These are phyloP conservation scores for Discostella pseudostelligera DNA, from an alignment of 108 stramenopile species.

Conservation along the genomic window DNA sequence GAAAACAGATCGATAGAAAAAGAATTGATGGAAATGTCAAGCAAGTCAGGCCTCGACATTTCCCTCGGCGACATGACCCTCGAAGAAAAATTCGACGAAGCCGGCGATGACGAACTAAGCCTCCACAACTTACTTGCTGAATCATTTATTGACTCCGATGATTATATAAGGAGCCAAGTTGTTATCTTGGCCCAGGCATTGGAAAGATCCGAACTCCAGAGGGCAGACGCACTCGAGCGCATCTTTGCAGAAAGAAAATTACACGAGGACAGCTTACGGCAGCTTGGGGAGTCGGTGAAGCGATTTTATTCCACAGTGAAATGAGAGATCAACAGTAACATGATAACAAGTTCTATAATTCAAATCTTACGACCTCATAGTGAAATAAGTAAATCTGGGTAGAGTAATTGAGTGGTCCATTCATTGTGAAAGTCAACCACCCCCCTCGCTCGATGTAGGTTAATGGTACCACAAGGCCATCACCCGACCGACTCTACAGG, in stretches of 20 bases:
- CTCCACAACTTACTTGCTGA: conserved; percentile 41
- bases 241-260: conserved; percentile 58
- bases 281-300: conserved; percentile 67
- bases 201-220: conserved; percentile 59
- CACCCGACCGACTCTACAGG: too few relatives aligned
- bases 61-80: conserved; percentile 8
- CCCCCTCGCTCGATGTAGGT: too few relatives aligned
- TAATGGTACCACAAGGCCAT: too few relatives aligned
- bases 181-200: conserved; percentile 67
- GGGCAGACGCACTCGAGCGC: conserved; percentile 73
- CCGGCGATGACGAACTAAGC: conserved; percentile 24
- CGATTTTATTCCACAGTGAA: conserved; percentile 69
- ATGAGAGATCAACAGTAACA: conserved; percentile 1
- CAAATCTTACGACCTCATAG: too few relatives aligned
- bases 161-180: conserved; percentile 57
- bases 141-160: conserved; percentile 39
- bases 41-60: conserved; percentile 19
- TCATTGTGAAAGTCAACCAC: too few relatives aligned
- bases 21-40: conserved; percentile 26
- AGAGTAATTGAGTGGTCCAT: too few relatives aligned
- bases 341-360: too few relatives aligned
- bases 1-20: conserved; percentile 8
- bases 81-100: conserved; percentile 44
- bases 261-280: conserved; percentile 63
- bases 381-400: too few relatives aligned